A percentile compares a stretch with the other conserved stretches of the same genome.
Evolutionary conservation across 768 basidiomycete species (phyloP).

Genomic region (Tricholoma sp.): DNA sequence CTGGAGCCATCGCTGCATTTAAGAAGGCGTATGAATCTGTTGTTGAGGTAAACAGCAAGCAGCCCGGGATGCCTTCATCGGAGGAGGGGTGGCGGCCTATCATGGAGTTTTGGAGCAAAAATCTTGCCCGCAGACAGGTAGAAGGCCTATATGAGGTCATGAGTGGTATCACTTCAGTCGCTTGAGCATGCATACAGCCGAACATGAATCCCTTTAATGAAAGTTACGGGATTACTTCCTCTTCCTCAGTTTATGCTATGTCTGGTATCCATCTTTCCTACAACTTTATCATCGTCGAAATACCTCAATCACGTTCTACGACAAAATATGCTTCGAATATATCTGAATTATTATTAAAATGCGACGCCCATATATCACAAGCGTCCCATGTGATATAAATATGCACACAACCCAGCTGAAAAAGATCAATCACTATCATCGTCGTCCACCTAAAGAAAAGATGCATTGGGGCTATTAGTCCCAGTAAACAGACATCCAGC

Average conservation of each 20-base stretch:
- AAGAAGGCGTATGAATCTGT: constrained; percentile 54
- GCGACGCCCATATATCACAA: background rate
- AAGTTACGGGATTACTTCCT: too few species aligned
- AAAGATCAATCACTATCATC: constrained; percentile 24
- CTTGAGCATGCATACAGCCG: background rate
- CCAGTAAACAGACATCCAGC: background rate
- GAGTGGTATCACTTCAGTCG: constrained; percentile 25
- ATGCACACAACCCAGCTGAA: background rate
- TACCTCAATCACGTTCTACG: too few species aligned
- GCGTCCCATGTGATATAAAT: background rate
- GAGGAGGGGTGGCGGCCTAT: constrained; percentile 77
- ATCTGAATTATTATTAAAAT: background rate
- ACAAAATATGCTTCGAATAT: background rate
- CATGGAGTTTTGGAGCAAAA: constrained; percentile 84
- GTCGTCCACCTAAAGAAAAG: constrained; percentile 19
- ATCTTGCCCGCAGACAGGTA: constrained; percentile 47
- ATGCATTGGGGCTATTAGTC: background rate
- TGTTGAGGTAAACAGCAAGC: constrained; percentile 40
- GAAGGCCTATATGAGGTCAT: constrained; percentile 70
- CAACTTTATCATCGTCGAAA: too few species aligned
- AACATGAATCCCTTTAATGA: background rate
- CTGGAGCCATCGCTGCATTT: constrained; percentile 45
- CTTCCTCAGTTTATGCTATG: background rate
- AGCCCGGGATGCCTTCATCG: constrained; percentile 67
- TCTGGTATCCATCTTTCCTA: background rate